These are phyloP conservation scores for Xylaria palmicola DNA, from an alignment of 495 filamentous ascomycete genomes.

Conservation along the genomic window DNA sequence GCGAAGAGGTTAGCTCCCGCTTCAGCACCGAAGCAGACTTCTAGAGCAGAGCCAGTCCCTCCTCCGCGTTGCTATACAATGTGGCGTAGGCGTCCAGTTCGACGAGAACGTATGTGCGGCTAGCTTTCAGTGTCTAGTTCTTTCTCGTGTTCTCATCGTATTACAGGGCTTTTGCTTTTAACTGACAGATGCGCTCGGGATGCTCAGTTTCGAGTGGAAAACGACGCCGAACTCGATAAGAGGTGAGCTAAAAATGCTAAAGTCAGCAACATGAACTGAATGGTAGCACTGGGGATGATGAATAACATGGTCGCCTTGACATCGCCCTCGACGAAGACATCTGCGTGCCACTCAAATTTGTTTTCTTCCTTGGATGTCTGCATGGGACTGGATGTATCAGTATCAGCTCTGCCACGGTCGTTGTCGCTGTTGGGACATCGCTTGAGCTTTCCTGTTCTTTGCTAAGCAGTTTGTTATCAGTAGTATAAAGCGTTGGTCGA, in stretches of 20 bases:
- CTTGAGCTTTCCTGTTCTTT: neutral
- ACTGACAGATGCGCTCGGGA: neutral
- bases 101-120: neutral
- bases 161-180: no score
- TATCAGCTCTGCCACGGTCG: neutral
- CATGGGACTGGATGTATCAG: neutral
- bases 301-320: neutral
- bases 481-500: neutral
- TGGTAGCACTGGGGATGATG: neutral
- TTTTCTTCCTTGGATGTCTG: neutral
- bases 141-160: neutral
- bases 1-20: neutral
- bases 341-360: neutral
- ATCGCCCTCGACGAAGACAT: neutral
- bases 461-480: neutral
- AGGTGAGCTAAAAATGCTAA: neutral
- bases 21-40: slow-evolving; percentile 1
- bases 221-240: neutral
- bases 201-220: neutral
- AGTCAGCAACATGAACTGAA: neutral
- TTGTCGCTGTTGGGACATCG: neutral
- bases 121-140: neutral
- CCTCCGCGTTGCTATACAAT: slow-evolving; percentile 4
- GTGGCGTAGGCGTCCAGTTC: slow-evolving; percentile 4
- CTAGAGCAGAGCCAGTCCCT: neutral